Evolutionary conservation across 2,329 filamentous ascomycete genomes (phyloP).

Genomic region (Neurospora crassa): DNA sequence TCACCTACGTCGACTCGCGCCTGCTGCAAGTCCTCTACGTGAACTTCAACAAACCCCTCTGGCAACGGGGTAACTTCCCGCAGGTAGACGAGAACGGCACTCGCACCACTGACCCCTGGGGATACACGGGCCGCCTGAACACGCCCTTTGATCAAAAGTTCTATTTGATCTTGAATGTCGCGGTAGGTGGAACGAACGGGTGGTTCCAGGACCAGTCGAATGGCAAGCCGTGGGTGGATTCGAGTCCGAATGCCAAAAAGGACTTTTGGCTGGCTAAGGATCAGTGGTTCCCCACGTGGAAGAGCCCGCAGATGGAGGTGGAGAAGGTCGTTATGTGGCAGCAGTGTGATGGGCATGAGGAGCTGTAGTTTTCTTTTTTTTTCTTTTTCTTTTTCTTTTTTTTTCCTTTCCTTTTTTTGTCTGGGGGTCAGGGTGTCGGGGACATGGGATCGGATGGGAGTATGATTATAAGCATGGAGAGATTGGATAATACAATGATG

Average conservation of each 20-base stretch:
- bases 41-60: conserved; percentile 60
- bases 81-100: conserved; percentile 54
- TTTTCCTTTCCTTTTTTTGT: no score
- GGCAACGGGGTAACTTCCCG: conserved; percentile 60
- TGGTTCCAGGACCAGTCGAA: conserved; percentile 69
- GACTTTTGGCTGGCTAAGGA: conserved; percentile 68
- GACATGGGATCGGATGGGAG: no score
- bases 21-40: conserved; percentile 74
- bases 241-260: conserved; percentile 52
- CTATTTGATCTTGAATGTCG: conserved; percentile 67
- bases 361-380: conserved; percentile 12
- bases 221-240: conserved; percentile 73
- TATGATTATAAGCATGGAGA: no score
- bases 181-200: conserved; percentile 69
- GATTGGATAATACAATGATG: no score
- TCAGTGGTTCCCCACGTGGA: conserved; percentile 64
- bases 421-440: no score
- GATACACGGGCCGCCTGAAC: conserved; percentile 45
- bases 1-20: conserved; percentile 75
- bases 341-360: conserved; percentile 54
- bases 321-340: conserved; percentile 63
- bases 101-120: conserved; percentile 54
- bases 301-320: conserved; percentile 56
- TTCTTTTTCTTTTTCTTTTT: no score
- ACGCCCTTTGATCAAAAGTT: conserved; percentile 70